Percentiles rank a stretch among this genome's conserved stretches.
These are phyloP conservation scores for Clathrospora elynae DNA, from an alignment of 2,329 filamentous ascomycete species.

Conservation along the genomic window DNA sequence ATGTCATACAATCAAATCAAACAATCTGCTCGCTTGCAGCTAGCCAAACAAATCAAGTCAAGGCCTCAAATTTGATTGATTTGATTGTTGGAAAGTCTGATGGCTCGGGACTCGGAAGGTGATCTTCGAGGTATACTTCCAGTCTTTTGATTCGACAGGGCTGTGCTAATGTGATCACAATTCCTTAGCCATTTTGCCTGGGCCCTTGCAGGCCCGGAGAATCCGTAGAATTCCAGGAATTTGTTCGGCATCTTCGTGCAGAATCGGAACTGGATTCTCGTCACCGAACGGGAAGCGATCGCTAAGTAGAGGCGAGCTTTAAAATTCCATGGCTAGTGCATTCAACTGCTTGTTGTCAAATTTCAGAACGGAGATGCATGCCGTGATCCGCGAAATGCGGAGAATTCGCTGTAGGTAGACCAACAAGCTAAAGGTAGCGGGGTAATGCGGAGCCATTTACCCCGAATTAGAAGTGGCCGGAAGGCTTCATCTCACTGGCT, in stretches of 20 bases:
- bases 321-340: not conserved
- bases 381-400: not conserved
- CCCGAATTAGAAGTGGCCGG: slow-evolving; percentile 1
- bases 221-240: slow-evolving; percentile 27
- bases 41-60: too few species aligned
- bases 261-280: slow-evolving; percentile 28
- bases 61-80: too few species aligned
- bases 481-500: not conserved
- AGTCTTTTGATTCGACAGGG: not conserved
- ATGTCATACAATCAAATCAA: too few species aligned
- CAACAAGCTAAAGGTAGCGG: not conserved
- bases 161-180: slow-evolving; percentile 6
- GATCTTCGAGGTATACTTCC: slow-evolving; percentile 48
- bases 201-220: slow-evolving; percentile 26
- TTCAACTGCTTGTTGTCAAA: too few species aligned
- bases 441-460: slow-evolving; percentile 10
- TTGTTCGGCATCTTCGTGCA: slow-evolving; percentile 29
- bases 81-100: too few species aligned
- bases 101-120: slow-evolving; percentile 45
- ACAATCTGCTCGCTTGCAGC: too few species aligned
- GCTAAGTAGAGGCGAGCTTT: not conserved
- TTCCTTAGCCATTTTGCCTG: slow-evolving; percentile 33
- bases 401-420: not conserved
- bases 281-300: slow-evolving; percentile 17
- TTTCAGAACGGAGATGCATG: not conserved